These are phyloP conservation scores for Hymenoscyphus fructigenus DNA, from an alignment of 2,329 filamentous ascomycete genomes.

Conservation along the genomic window DNA sequence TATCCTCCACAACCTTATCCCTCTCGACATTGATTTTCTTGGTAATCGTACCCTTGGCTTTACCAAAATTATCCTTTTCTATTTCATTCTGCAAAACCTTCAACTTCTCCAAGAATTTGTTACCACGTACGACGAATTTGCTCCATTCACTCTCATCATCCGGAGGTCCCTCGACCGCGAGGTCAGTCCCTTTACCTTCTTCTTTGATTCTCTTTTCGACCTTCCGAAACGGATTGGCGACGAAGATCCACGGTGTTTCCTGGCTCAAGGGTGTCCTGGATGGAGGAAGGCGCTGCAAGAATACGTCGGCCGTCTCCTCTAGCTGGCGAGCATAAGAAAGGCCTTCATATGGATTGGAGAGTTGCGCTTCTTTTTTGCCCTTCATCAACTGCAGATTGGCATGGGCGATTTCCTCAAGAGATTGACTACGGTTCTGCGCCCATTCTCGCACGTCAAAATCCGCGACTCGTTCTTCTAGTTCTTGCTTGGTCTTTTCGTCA, in stretches of 20 bases:
- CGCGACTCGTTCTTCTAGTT: conserved; percentile 51
- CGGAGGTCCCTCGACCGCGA: conserved; percentile 34
- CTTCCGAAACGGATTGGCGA: conserved; percentile 59
- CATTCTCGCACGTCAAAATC: conserved; percentile 51
- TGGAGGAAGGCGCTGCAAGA: conserved; percentile 68
- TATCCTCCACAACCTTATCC: conserved; percentile 49
- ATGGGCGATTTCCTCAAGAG: conserved; percentile 38
- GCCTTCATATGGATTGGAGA: conserved; percentile 61
- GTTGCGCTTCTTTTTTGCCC: conserved; percentile 15
- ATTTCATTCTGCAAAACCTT: conserved; percentile 46
- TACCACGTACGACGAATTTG: conserved; percentile 24
- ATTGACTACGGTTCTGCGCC: conserved; percentile 42
- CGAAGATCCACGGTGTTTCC: conserved; percentile 67
- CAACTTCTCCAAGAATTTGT: conserved; percentile 36
- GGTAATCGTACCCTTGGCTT: conserved; percentile 22
- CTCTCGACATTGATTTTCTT: conserved; percentile 35
- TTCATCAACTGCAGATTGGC: conserved; percentile 21
- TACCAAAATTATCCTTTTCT: conserved; percentile 41
- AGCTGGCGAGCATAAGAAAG: conserved; percentile 57
- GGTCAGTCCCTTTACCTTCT: conserved; percentile 22
- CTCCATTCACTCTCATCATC: conserved; percentile 25
- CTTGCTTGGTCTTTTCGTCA: conserved; percentile 48
- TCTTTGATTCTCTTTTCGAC: conserved; percentile 11
- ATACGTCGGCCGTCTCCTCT: conserved; percentile 61
- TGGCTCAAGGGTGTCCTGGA: conserved; percentile 38